A percentile compares a stretch with the other conserved stretches of the same genome.
phyloP scores from a whole-genome alignment of 2,329 filamentous ascomycete genomes.

The Aureobasidium sp. region DNA sequence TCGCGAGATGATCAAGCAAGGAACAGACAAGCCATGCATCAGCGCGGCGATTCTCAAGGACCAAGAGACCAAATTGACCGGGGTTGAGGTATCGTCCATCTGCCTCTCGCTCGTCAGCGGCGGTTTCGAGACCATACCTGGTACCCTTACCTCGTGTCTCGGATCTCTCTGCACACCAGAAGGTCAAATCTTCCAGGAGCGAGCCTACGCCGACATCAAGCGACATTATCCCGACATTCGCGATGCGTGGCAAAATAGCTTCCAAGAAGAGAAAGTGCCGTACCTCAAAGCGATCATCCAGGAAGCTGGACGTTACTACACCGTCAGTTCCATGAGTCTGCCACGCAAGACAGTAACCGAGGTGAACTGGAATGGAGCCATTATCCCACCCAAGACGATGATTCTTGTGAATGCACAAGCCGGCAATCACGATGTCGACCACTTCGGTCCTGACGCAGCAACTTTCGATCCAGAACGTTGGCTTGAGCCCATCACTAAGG shows the following conservation, averaged over 20 bases:
- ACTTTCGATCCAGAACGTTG: conserved; percentile 46
- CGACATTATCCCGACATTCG: conserved; percentile 39
- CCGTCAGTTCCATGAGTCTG: conserved; percentile 47
- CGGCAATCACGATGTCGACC: conserved; percentile 46
- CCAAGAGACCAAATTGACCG: conserved; percentile 46
- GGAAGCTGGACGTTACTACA: conserved; percentile 49
- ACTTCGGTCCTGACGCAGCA: conserved; percentile 41
- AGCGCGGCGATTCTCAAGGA: conserved; percentile 49
- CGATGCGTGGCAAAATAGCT: conserved; percentile 42
- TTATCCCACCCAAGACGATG: conserved; percentile 48
- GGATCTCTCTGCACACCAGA: conserved; percentile 43
- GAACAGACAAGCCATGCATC: conserved; percentile 49
- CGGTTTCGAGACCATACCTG: conserved; percentile 50
- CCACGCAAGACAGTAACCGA: conserved; percentile 46
- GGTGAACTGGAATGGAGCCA: conserved; percentile 45
- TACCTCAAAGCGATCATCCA: conserved; percentile 46
- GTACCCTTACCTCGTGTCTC: conserved; percentile 46
- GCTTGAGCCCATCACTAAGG: conserved; percentile 32
- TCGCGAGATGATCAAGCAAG: conserved; percentile 44
- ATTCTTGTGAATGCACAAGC: conserved; percentile 51
- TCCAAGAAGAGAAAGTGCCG: conserved; percentile 42
- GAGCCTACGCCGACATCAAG: conserved; percentile 47
- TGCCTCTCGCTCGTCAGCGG: conserved; percentile 48
- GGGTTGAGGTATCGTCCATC: conserved; percentile 48
- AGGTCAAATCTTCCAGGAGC: conserved; percentile 47